A percentile compares a stretch with the other conserved stretches of the same genome.
phyloP scores from a whole-genome alignment of 2,329 filamentous ascomycete species.

The Lizonia empirigonia region DNA sequence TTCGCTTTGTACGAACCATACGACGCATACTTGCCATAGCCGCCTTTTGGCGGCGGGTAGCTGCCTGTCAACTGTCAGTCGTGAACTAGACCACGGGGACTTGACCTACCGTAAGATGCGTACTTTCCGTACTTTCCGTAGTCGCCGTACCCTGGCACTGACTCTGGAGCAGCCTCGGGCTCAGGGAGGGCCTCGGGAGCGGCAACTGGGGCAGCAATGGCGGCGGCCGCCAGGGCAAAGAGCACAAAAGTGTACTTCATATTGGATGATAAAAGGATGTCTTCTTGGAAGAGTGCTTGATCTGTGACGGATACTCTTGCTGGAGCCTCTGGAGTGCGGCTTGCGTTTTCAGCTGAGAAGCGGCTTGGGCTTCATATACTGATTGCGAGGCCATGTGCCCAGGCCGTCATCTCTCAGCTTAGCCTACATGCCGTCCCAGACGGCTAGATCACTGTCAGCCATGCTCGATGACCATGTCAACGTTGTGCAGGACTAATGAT shows the following conservation, averaged over 20 bases:
- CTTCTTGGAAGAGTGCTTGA: background rate
- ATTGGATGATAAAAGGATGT: too few relatives aligned
- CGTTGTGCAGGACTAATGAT: conserved; percentile 9
- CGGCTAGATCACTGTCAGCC: background rate
- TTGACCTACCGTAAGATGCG: conserved; percentile 9
- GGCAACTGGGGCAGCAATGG: conserved; percentile 26
- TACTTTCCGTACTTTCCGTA: conserved; percentile 27
- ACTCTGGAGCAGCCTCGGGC: conserved; percentile 23
- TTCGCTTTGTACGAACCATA: conserved; percentile 18
- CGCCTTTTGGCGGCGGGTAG: conserved; percentile 21
- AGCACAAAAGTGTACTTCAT: conserved; percentile 31
- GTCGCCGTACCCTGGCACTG: too few relatives aligned
- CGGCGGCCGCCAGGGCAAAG: conserved; percentile 29
- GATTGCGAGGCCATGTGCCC: background rate
- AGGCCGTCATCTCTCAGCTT: conserved; percentile 5
- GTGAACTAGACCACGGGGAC: background rate
- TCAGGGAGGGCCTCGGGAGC: conserved; percentile 22
- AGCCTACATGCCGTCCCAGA: background rate
- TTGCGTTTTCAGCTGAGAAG: background rate
- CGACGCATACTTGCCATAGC: conserved; percentile 21
- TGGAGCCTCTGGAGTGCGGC: conserved; percentile 8
- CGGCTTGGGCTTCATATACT: conserved; percentile 10
- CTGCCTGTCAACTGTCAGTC: conserved; percentile 9
- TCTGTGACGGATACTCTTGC: too few relatives aligned
- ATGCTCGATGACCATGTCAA: conserved; percentile 1